Evolutionary conservation across 352 stramenopile species (phyloP), one percentile per base, ranked within the genome.

Genomic region (Phytopythium oedochilum): DNA sequence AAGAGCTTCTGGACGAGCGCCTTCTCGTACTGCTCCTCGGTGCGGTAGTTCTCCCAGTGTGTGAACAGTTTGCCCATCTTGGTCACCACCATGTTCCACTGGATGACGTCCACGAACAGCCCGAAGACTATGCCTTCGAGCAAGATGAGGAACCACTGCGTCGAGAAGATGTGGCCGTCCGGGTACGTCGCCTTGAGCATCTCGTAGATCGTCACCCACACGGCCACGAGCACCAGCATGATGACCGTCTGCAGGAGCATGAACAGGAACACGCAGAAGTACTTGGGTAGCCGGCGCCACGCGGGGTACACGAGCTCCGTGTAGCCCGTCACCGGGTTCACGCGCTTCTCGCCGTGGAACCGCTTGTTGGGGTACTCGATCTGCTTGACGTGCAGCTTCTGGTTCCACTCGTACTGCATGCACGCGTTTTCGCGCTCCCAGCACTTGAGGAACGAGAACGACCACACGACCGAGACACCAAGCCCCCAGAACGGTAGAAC

Each of bases 11-110:
- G 76, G 46, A 96, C 86, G 32, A 96, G 60, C 15, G 83, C 71
- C 48, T 78, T 86, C 57, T 96, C 86, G 57, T 87, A 92, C 58
- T 89, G 75, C 58, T 96, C 86, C 46, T 92, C 80, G 0, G 86
- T 96, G 18, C 71, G 70, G 59, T 90, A 94, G 59, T 96, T 96
- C 59, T 96, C 86, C 86, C 86, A 96, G 56, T 89, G 76, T 3
- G 86, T 96, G 45, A 96, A 92, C 5, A 96, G 62, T 7, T 69
- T 66, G 2, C 73, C 83, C 75, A 91, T 89, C 55, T 89, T 91
- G n/a, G 83, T 96, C 12, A 96, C 83, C 22, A 96, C 76, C 51
- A 96, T 85, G 59, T 93, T 93, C 86, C 86, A 96, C 59, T 96
- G 86, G 20, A 96, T 80, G 18, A 96, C 78, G 43, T 96, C 86